phyloP scores from a whole-genome alignment of 2,329 filamentous ascomycete species.

The Botrytis squamosa region DNA sequence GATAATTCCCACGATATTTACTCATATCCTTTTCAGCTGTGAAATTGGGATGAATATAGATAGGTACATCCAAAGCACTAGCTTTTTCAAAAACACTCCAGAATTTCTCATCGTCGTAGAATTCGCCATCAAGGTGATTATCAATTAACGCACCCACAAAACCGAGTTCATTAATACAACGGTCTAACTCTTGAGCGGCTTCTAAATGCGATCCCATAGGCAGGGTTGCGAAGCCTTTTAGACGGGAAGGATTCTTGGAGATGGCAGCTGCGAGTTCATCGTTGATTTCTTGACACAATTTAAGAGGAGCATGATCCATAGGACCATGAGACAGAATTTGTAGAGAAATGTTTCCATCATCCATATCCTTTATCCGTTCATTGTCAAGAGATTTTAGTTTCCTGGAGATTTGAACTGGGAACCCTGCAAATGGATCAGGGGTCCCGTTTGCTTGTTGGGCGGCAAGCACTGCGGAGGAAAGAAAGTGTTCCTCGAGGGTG shows the following conservation, averaged over 20 bases:
- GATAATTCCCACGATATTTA: slow-evolving; percentile 39
- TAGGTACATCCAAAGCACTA: slow-evolving; percentile 44
- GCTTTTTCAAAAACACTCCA: slow-evolving; percentile 40
- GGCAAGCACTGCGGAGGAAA: slow-evolving; percentile 28
- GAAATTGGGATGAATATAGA: slow-evolving; percentile 46
- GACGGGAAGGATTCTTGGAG: slow-evolving; percentile 39
- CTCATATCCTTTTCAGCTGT: slow-evolving; percentile 37
- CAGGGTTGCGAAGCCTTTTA: slow-evolving; percentile 46
- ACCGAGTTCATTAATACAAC: slow-evolving; percentile 45
- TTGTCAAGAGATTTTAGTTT: slow-evolving; percentile 29
- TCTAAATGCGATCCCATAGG: slow-evolving; percentile 42
- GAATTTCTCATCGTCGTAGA: slow-evolving; percentile 47
- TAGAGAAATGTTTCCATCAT: slow-evolving; percentile 31
- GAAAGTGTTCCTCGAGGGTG: slow-evolving; percentile 45
- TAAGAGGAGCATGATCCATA: slow-evolving; percentile 21
- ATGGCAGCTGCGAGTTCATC: slow-evolving; percentile 39
- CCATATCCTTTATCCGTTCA: slow-evolving; percentile 34
- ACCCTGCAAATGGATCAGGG: slow-evolving; percentile 30
- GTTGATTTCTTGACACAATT: slow-evolving; percentile 35
- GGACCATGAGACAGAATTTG: slow-evolving; percentile 40
- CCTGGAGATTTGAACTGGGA: slow-evolving; percentile 33
- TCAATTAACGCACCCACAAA: slow-evolving; percentile 51
- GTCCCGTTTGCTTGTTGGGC: slow-evolving; percentile 9
- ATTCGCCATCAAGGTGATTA: slow-evolving; percentile 42
- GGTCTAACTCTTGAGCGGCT: slow-evolving; percentile 41